A percentile compares a stretch with the other conserved stretches of the same genome.
phyloP scores from a whole-genome alignment of 768 basidiomycete species.

The Hortiboletus campestris region DNA sequence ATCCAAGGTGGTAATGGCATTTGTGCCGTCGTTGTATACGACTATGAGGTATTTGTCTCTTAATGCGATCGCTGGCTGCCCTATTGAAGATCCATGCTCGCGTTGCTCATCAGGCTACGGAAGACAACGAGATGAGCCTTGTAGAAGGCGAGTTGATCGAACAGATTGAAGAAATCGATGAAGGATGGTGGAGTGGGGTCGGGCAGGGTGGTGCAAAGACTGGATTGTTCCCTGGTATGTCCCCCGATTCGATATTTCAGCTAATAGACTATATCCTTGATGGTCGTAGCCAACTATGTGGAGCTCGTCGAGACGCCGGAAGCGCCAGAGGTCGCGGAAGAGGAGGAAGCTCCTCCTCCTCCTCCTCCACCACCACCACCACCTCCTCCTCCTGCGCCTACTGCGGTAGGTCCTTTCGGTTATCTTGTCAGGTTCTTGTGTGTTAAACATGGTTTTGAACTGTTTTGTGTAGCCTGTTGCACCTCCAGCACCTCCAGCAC shows the following conservation, averaged over 20 bases:
- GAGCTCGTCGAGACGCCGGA: conserved; percentile 60
- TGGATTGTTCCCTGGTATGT: conserved; percentile 83
- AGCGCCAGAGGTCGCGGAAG: conserved; percentile 36
- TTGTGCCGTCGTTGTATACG: conserved; percentile 76
- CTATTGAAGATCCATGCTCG: neutral
- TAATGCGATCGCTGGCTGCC: neutral
- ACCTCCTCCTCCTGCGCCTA: conserved; percentile 31
- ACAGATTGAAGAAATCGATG: conserved; percentile 79
- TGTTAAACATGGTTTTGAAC: neutral
- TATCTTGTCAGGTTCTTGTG: too few relatives aligned
- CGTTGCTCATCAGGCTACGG: conserved; percentile 51
- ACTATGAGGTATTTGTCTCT: conserved; percentile 58
- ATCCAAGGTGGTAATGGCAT: conserved; percentile 41
- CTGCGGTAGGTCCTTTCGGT: conserved; percentile 33
- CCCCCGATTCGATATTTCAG: neutral
- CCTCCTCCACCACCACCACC: conserved; percentile 59
- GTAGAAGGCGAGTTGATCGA: conserved; percentile 79
- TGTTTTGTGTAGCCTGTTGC: conserved; percentile 29
- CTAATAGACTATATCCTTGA: neutral
- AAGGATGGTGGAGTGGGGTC: conserved; percentile 91
- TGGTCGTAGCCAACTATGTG: conserved; percentile 77
- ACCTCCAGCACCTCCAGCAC: conserved; percentile 34
- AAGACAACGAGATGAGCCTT: conserved; percentile 84
- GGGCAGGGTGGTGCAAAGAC: conserved; percentile 60
- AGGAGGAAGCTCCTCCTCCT: conserved; percentile 47